Conservation (phyloP, 169 alveolate species). For the Blepharisma undulans region DNA sequence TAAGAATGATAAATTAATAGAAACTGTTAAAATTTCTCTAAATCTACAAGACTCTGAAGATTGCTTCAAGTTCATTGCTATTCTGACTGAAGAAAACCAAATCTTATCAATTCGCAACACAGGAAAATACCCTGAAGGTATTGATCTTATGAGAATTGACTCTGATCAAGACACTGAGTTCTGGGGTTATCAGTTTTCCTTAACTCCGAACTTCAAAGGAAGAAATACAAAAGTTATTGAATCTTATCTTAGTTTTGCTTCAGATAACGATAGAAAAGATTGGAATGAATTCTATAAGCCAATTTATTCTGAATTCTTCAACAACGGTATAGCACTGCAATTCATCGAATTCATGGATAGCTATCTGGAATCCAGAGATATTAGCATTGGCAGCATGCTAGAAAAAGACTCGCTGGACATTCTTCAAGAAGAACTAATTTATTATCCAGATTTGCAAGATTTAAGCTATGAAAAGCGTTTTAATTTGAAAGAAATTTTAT, state of each 20-base stretch:
- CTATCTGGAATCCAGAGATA: neutral
- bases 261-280: no score
- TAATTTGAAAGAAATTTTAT: no score
- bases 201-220: constrained; percentile 19
- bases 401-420: neutral
- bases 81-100: neutral
- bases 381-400: no score
- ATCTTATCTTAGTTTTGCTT: no score
- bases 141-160: neutral
- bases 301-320: no score
- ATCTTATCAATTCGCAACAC: neutral
- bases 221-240: neutral
- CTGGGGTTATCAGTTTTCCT: neutral
- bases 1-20: no score
- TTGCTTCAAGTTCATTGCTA: neutral
- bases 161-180: neutral
- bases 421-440: no score
- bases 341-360: neutral
- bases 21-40: no score
- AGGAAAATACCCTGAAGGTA: neutral
- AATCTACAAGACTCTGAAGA: no score
- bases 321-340: neutral
- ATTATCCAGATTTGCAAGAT: no score
- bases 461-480: no score
- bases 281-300: no score